phyloP scores from a whole-genome alignment of 768 basidiomycete genomes.

The Dacryopinax spathularia region DNA sequence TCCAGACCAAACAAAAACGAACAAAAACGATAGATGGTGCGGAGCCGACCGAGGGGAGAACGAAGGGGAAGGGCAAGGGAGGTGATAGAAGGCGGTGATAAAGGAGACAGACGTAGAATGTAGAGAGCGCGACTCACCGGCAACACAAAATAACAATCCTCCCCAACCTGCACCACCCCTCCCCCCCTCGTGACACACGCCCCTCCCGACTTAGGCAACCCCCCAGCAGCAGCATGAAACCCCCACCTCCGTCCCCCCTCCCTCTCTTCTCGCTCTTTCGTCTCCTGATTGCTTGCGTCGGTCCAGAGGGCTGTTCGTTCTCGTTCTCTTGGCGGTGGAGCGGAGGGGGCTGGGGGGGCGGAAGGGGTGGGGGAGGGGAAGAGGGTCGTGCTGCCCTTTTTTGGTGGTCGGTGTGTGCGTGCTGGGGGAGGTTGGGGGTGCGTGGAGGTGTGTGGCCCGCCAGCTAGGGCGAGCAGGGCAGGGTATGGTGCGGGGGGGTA shows the following conservation, averaged over 20 bases:
- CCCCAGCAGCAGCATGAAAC: not conserved
- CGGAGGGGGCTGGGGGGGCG: not conserved
- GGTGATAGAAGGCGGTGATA: not conserved
- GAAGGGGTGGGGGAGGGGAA: not conserved
- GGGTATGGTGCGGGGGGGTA: not conserved
- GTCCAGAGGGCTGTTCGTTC: not conserved
- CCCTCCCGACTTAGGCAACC: not conserved
- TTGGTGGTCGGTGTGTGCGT: not conserved
- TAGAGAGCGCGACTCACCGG: conserved; percentile 15
- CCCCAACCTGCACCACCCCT: conserved; percentile 62
- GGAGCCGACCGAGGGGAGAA: not conserved
- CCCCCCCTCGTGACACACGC: not conserved
- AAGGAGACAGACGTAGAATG: too few species aligned
- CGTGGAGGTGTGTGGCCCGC: not conserved
- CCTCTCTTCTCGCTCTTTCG: not conserved
- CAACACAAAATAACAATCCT: conserved; percentile 77
- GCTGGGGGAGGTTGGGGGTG: not conserved
- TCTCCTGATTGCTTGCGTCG: not conserved
- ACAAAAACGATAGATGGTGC: not conserved
- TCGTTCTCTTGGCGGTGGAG: not conserved
- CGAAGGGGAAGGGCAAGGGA: not conserved
- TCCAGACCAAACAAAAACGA: not conserved
- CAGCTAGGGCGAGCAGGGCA: not conserved
- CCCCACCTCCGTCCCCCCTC: not conserved
- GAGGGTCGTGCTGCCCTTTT: not conserved